Percentiles rank a stretch among this genome's conserved stretches.
Conservation (phyloP, 257 asterid genomes). For the Fraxinus cuspidata region DNA sequence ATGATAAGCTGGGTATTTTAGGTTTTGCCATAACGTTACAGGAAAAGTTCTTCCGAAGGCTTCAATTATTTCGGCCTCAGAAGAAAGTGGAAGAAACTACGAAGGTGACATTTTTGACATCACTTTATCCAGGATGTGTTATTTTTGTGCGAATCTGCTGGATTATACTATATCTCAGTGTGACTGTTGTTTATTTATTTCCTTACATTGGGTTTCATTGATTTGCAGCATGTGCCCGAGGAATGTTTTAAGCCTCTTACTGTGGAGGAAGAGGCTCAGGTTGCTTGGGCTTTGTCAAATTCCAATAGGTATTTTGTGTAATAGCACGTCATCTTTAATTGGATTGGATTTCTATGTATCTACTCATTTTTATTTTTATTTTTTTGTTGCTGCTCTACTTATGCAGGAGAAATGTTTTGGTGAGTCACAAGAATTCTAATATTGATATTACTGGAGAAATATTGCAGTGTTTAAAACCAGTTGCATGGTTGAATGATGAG, state of each 20-base stretch:
- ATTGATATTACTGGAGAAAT: constrained; percentile 76
- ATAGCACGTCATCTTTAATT: neutral
- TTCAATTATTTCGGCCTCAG: constrained; percentile 34
- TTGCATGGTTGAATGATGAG: constrained; percentile 95
- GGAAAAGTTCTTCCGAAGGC: constrained; percentile 26
- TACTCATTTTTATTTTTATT: neutral
- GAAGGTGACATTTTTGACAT: constrained; percentile 41
- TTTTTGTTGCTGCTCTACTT: constrained; percentile 25
- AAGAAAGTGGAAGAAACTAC: constrained; percentile 44
- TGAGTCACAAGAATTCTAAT: constrained; percentile 59
- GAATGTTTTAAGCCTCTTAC: constrained; percentile 77
- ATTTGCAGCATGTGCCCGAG: constrained; percentile 47
- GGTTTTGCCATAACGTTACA: constrained; percentile 35
- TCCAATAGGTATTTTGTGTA: constrained; percentile 44
- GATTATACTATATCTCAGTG: constrained; percentile 17
- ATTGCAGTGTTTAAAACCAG: constrained; percentile 72
- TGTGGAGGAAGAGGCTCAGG: constrained; percentile 54
- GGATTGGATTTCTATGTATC: neutral
- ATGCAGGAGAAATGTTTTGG: constrained; percentile 64
- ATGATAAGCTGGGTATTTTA: constrained; percentile 31
- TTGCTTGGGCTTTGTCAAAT: constrained; percentile 47
- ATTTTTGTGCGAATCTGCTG: neutral
- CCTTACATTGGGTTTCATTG: constrained; percentile 12
- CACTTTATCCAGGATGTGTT: neutral
- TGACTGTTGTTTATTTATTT: neutral